These are phyloP conservation scores for Sugiyamaella paludigena DNA, from an alignment of 1,139 yeast genomes.

Conservation along the genomic window DNA sequence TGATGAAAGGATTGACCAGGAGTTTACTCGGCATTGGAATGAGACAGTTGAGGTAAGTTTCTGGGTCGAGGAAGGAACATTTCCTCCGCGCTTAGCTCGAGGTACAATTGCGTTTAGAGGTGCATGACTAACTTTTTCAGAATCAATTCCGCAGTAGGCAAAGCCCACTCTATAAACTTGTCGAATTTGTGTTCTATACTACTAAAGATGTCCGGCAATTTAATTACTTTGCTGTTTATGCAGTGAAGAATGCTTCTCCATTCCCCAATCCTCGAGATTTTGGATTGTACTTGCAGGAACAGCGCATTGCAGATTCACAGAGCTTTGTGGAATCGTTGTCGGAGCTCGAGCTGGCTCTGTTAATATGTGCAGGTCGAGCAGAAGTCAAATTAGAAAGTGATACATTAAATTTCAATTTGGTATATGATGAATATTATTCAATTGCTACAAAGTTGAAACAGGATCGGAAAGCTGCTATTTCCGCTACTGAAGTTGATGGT, in stretches of 20 bases:
- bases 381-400: slow-evolving; percentile 57
- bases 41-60: slow-evolving; percentile 38
- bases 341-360: slow-evolving; percentile 63
- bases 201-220: slow-evolving; percentile 58
- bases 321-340: slow-evolving; percentile 49
- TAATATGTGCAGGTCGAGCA: slow-evolving; percentile 74
- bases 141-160: slow-evolving; percentile 20
- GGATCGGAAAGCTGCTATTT: slow-evolving; percentile 39
- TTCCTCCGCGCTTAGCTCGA: too few relatives aligned
- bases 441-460: slow-evolving; percentile 51
- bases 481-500: slow-evolving; percentile 26
- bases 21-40: slow-evolving; percentile 48
- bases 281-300: slow-evolving; percentile 19
- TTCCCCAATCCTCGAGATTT: slow-evolving; percentile 41
- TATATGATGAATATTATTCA: slow-evolving; percentile 69
- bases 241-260: slow-evolving; percentile 42
- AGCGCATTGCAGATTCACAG: slow-evolving; percentile 38
- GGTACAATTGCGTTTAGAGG: neutral
- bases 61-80: too few relatives aligned
- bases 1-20: slow-evolving; percentile 12
- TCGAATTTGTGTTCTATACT: slow-evolving; percentile 55
- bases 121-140: slow-evolving; percentile 7
- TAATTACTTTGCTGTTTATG: slow-evolving; percentile 49
- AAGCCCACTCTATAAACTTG: slow-evolving; percentile 35
- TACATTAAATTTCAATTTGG: slow-evolving; percentile 63